Conservation (phyloP, 2,329 filamentous ascomycete species). For the Penicillium sp. region DNA sequence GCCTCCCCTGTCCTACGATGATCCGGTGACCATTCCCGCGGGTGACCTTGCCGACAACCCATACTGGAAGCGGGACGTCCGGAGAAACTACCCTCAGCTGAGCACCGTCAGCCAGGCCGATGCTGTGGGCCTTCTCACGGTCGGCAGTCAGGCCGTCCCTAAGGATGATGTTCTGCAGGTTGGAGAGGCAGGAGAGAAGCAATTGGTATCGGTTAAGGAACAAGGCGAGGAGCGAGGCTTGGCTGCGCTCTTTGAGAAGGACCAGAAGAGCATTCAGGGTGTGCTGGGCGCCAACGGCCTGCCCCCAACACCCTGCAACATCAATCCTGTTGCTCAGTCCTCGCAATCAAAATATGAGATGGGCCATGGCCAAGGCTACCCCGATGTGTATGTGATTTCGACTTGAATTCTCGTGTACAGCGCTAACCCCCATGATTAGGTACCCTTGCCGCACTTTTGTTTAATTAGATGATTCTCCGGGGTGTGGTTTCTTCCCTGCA, state of each 20-base stretch:
- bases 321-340: constrained; percentile 45
- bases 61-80: constrained; percentile 92
- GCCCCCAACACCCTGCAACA: constrained; percentile 81
- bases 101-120: constrained; percentile 82
- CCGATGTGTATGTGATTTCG: constrained; percentile 60
- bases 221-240: constrained; percentile 72
- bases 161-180: constrained; percentile 76
- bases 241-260: constrained; percentile 70
- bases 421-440: constrained; percentile 26
- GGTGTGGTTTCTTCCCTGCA: not conserved
- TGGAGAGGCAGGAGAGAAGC: constrained; percentile 69
- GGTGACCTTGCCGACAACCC: constrained; percentile 87
- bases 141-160: constrained; percentile 78
- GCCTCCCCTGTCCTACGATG: constrained; percentile 72
- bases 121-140: constrained; percentile 77
- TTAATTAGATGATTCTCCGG: constrained; percentile 26
- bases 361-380: constrained; percentile 65
- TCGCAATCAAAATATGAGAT: constrained; percentile 64
- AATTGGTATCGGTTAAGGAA: constrained; percentile 74
- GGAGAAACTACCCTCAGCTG: constrained; percentile 77
- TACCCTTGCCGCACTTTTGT: constrained; percentile 50
- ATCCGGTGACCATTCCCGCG: constrained; percentile 80
- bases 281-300: constrained; percentile 75
- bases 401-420: not conserved
- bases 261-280: constrained; percentile 53